A percentile compares a stretch with the other conserved stretches of the same genome.
Conservation (phyloP, 2,329 filamentous ascomycete genomes). For the Xylariaceae sp. region DNA sequence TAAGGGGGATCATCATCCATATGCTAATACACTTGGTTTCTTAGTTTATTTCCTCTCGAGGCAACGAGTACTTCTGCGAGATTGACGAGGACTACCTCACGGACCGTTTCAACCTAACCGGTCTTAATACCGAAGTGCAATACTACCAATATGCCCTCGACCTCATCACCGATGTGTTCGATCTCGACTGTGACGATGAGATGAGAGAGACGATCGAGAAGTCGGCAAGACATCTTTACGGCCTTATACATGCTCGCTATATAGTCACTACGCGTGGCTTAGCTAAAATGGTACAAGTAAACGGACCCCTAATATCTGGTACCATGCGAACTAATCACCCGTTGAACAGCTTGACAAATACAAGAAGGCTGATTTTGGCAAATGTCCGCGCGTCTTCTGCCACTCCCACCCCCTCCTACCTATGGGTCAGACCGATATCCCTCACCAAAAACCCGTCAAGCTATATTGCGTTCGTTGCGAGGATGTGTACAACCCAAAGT, state of each 20-base stretch:
- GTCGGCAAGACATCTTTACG: constrained; percentile 92
- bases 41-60: constrained; percentile 95
- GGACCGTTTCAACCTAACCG: constrained; percentile 96
- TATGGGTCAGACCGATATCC: constrained; percentile 89
- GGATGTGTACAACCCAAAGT: constrained; percentile 98
- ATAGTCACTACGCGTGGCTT: constrained; percentile 94
- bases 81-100: constrained; percentile 99
- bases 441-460: constrained; percentile 88
- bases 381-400: constrained; percentile 95
- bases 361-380: constrained; percentile 97
- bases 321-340: constrained; percentile 11
- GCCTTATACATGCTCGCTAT: constrained; percentile 92
- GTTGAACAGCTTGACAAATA: constrained; percentile 86
- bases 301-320: neutral
- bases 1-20: neutral
- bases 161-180: constrained; percentile 96
- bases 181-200: constrained; percentile 97
- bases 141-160: constrained; percentile 99
- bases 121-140: constrained; percentile 94
- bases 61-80: constrained; percentile 99
- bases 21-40: constrained; percentile 25
- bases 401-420: constrained; percentile 90
- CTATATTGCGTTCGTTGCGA: constrained; percentile 97
- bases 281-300: constrained; percentile 81
- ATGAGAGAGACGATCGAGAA: constrained; percentile 98